Base-by-base conservation (phyloP, 306 rosid species). In the Comarum palustre region DNA sequence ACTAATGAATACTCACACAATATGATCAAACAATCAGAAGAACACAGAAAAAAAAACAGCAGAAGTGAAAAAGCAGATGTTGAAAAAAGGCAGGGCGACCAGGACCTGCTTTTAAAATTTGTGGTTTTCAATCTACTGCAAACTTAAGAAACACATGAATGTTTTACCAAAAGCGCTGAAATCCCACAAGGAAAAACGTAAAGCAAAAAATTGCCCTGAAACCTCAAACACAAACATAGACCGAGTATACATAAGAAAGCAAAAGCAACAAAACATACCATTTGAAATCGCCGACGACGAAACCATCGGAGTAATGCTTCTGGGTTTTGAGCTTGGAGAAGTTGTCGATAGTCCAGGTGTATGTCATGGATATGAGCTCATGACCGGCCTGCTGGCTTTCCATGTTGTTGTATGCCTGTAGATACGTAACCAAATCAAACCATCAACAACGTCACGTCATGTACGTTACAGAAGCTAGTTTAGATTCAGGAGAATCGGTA, bases 251-350 rank as follows among this genome's bases (percentile, higher is more conserved):
- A 47, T 1, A 4, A 1, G 8, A 47, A 14, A 46, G 6, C 20
- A 8, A 12, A 4, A 25, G 6, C 34, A 51, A 20, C 60, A 54
- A 10, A 32, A 51, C n/a, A n/a, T n/a, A 70, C 74, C 74, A 70
- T 36, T 54, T 24, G 43, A 70, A 70, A 25, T 70, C 74, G 24
- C 74, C 74, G 17, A 70, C 74, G 5, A 38, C 8, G 29, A 70
- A 70, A 70, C 48, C 48, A 17, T 70, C 64, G 8, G 74, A 70
- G 38, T 52, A 70, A 38, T 52, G 74, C 39, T 70, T 70, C 64
- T 20, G 74, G 51, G 74, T 51, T 38, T 24, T 70, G 36, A 70
- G 25, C 74, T 0, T 20, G 3, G 74, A 51, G 74, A 52, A 70
- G 31, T 70, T 38, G 4, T 70, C 74, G 16, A 70, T 52, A 10